Evolutionary conservation across 305 asterid genomes (phyloP).

Genomic region (Fraxinus xanthoxyloides): DNA sequence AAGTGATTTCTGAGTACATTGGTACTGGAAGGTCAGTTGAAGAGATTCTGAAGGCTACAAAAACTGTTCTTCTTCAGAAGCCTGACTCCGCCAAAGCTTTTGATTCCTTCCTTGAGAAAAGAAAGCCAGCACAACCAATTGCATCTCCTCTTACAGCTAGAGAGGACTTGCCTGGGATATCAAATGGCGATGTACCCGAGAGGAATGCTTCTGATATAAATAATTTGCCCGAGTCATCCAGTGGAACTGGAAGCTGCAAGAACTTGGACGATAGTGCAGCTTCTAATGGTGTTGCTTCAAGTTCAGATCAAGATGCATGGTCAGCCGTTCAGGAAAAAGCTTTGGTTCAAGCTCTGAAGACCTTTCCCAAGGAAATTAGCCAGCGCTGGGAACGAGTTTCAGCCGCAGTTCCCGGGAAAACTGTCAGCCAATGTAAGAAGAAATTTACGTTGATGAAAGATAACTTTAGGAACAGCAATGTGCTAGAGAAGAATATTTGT

Average conservation of each 20-base stretch:
- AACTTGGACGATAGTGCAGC: constrained; percentile 21
- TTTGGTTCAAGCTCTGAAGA: constrained; percentile 76
- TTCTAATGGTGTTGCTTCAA: constrained; percentile 39
- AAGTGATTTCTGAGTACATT: constrained; percentile 82
- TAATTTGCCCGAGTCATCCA: constrained; percentile 31
- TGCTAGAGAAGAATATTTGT: constrained; percentile 27
- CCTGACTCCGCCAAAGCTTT: constrained; percentile 90
- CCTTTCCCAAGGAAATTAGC: constrained; percentile 72
- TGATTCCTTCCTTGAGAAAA: constrained; percentile 90
- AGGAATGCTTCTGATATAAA: constrained; percentile 29
- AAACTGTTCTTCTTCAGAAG: constrained; percentile 90
- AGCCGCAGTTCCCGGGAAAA: constrained; percentile 83
- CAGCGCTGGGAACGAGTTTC: constrained; percentile 91
- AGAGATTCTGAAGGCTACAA: constrained; percentile 95
- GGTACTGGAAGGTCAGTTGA: constrained; percentile 88
- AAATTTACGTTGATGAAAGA: constrained; percentile 66
- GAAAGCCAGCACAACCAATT: constrained; percentile 71
- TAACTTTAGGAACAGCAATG: constrained; percentile 60
- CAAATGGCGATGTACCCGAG: constrained; percentile 30
- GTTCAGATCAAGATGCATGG: constrained; percentile 66
- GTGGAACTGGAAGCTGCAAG: constrained; percentile 27
- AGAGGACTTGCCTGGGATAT: constrained; percentile 46
- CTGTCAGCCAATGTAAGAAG: constrained; percentile 72
- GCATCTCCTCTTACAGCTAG: constrained; percentile 88
- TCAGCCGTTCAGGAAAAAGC: constrained; percentile 69